phyloP scores from a whole-genome alignment of 1,284 basidiomycete species.

The Tilletia setariae region DNA sequence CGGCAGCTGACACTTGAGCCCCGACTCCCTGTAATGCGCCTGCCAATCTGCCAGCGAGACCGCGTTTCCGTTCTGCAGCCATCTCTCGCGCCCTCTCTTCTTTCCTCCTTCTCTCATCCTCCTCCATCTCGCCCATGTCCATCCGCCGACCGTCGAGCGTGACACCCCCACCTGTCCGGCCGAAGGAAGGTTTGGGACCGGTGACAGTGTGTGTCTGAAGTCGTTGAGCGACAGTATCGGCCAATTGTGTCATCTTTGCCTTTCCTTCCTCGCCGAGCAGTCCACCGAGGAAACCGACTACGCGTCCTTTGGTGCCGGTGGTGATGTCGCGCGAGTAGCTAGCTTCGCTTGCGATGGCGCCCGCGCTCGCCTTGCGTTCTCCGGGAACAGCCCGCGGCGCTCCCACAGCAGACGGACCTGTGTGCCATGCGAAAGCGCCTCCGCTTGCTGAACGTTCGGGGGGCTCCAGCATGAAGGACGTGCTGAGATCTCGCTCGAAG shows the following conservation, averaged over 20 bases:
- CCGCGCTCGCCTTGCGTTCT: conserved; percentile 14
- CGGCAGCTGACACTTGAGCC: neutral
- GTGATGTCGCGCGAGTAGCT: conserved; percentile 50
- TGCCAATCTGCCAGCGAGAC: neutral
- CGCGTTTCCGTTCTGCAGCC: neutral
- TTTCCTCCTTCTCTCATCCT: conserved; percentile 11
- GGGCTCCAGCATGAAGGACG: conserved; percentile 46
- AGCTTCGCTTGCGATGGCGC: conserved; percentile 26
- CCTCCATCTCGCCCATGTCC: conserved; percentile 15
- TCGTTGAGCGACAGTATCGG: conserved; percentile 47
- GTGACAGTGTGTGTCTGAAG: conserved; percentile 49
- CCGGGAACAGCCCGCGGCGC: conserved; percentile 35
- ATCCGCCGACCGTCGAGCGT: conserved; percentile 3
- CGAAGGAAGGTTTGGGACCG: conserved; percentile 50
- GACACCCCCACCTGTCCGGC: conserved; percentile 14
- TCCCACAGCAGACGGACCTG: conserved; percentile 38
- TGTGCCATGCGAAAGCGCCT: conserved; percentile 49
- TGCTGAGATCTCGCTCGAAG: conserved; percentile 47
- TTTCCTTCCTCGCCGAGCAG: conserved; percentile 51
- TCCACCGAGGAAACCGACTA: conserved; percentile 51
- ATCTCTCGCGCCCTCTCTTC: conserved; percentile 9
- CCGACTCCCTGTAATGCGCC: neutral
- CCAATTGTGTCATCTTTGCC: conserved; percentile 48
- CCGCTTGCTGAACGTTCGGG: conserved; percentile 44
- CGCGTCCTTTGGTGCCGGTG: conserved; percentile 44